Evolutionary conservation across 1,284 basidiomycete species (phyloP), one percentile per base, ranked within the genome.

Genomic region (Ganoderma resinaceum): DNA sequence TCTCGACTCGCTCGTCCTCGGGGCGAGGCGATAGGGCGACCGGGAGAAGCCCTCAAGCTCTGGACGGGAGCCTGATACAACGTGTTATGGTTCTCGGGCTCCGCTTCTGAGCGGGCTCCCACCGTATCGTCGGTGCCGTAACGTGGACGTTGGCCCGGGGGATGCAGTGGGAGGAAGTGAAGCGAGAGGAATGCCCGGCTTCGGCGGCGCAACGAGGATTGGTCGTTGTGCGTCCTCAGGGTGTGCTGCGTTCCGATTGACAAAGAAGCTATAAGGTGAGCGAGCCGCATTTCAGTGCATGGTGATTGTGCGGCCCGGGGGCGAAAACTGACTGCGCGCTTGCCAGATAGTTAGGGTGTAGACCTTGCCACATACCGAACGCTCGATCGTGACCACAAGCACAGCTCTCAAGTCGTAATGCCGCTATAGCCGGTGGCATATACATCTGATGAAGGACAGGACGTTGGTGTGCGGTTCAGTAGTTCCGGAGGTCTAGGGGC

Each of bases 81-180:
- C 58, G 58, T 60, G 58, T 38, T 37, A 11, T 7, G 29, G 29
- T 55, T 33, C 52, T 55, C 16, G 52, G 33, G 52, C 52, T 55
- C 55, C 58, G 37, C 58, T 20, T 14, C 58, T 60, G 58, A 40
- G n/a, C 58, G 38, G 35, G 38, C 38, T 38, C 38, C n/a, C 37
- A 60, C 58, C n/a, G 23, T 60, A 60, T 40, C 12, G 37, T 60
- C 38, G 38, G 58, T 60, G 58, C 58, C 58, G 37, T 38, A 40
- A 38, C 38, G 37, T 37, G n/a, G 23, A 38, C 23, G 9, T 23
- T 52, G 5, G 33, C 35, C n/a, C n/a, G n/a, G 35, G 35, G 20
- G 9, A 4, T 23, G 55, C 55, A 37, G 20, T 9, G 11, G 35
- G 55, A 55, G 29, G 52, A 55, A 55, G 52, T 20, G 55, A 58